Percentiles rank a stretch among this genome's conserved stretches.
Evolutionary conservation across 306 rosid species (phyloP).

Genomic region (barrel medic (Medicago truncatula)): DNA sequence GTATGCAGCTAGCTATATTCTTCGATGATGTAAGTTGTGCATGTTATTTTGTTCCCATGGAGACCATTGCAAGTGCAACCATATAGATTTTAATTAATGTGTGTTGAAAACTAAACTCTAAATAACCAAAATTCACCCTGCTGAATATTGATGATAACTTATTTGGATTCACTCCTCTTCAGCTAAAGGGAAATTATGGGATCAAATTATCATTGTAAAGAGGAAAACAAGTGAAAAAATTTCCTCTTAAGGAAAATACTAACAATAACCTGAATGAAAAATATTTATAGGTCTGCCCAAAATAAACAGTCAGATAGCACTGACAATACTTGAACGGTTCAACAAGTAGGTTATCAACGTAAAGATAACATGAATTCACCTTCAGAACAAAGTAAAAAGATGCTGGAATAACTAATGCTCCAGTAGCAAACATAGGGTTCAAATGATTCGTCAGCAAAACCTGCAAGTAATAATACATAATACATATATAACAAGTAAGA

Average conservation of each 20-base stretch:
- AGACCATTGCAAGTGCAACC: conserved; percentile 3
- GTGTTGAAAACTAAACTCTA: background rate
- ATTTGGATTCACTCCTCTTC: conserved; percentile 14
- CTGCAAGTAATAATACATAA: conserved; percentile 62
- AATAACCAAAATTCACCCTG: conserved; percentile 31
- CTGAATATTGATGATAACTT: conserved; percentile 19
- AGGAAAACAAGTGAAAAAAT: conserved; percentile 22
- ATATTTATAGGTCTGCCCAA: conserved; percentile 27
- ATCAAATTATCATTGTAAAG: conserved; percentile 23
- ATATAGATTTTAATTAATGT: background rate
- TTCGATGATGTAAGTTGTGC: background rate
- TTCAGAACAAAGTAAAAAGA: conserved; percentile 83
- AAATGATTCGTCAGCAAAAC: conserved; percentile 72
- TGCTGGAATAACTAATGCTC: conserved; percentile 85
- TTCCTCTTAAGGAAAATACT: conserved; percentile 24
- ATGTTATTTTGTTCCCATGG: background rate
- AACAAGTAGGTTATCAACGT: conserved; percentile 20
- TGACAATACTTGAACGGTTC: conserved; percentile 15
- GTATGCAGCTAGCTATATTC: conserved; percentile 24
- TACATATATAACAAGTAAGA: conserved; percentile 35
- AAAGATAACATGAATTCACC: conserved; percentile 54
- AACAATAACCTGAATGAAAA: conserved; percentile 9
- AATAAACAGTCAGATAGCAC: conserved; percentile 31
- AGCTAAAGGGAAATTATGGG: background rate
- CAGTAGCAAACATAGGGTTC: conserved; percentile 79